Evolutionary conservation across 2,329 filamentous ascomycete genomes (phyloP), one percentile per base, ranked within the genome.

Genomic region (Fusarium bactridioides): DNA sequence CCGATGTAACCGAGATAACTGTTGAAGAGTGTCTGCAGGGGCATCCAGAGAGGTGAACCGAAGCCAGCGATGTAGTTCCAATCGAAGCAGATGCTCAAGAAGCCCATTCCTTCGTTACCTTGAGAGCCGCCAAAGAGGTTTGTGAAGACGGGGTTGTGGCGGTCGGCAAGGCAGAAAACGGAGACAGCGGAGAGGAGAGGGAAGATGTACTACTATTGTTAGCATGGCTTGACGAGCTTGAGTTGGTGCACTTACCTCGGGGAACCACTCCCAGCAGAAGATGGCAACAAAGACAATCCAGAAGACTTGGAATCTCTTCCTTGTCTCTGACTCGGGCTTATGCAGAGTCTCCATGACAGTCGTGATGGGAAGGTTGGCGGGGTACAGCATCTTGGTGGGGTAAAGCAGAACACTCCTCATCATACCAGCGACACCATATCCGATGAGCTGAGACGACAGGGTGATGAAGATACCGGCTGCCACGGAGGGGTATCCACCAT

Each of bases 341-440:
- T 80, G 79, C 15, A 80, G 51, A 5, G 72, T 79, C 61, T 80
- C 77, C 54, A 80, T 61, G 16, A 80, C 56, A 23, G 78, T 70
- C 21, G 71, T 79, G 58, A 80, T 74, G 31, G 79, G 79, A 12
- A 80, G 23, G 44, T 75, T 83, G 41, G 54, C 40, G 1, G 77
- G 75, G 31, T 72, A 78, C 0, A 79, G 19, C 78, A 87, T 85
- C 63, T 84, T 84, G 21, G 84, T 85, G 2, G 86, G 85, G 65
- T 84, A 84, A 1, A 87, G 80, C 15, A 86, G 74, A 7, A 83
- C 79, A 25, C 81, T 79, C 18, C 86, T 81, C 72, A 87, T 75
- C 27, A 87, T 64, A 18, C 86, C 86, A 9, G 84, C 83, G 45
- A 88, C 76, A 35, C 85, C 86, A 44, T 85, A 88, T 0, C 86